These are phyloP conservation scores for Annona cherimola DNA, from an alignment of 164 flowering plant species.

Conservation along the genomic window DNA sequence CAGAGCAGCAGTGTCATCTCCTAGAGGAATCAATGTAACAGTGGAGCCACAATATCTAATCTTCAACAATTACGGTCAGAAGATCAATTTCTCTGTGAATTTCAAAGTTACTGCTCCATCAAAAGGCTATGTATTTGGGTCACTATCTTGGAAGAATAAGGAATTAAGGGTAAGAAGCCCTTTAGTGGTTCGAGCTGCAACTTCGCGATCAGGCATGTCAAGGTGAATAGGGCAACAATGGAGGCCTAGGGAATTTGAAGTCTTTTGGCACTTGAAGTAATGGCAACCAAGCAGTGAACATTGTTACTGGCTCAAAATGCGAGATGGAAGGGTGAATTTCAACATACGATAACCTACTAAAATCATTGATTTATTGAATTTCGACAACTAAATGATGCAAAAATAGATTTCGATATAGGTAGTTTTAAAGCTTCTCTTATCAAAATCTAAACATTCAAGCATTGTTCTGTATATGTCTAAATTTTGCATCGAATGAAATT, in stretches of 20 bases:
- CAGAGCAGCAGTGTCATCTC: slow-evolving; percentile 41
- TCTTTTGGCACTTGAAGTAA: background rate
- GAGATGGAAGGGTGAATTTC: background rate
- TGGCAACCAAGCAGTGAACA: background rate
- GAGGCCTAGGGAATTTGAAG: background rate
- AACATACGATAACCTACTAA: background rate
- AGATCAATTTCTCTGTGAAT: slow-evolving; percentile 50
- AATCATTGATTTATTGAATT: background rate
- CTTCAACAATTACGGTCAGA: slow-evolving; percentile 47
- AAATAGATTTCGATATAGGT: background rate
- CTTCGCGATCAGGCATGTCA: slow-evolving; percentile 15
- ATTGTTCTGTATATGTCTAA: background rate
- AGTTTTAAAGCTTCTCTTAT: background rate
- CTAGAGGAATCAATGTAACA: slow-evolving; percentile 47
- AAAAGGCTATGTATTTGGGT: slow-evolving; percentile 58
- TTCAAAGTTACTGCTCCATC: slow-evolving; percentile 42
- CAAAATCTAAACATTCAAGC: background rate
- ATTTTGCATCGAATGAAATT: background rate
- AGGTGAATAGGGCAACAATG: background rate
- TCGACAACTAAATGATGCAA: background rate
- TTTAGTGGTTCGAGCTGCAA: slow-evolving; percentile 39
- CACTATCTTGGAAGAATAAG: slow-evolving; percentile 49
- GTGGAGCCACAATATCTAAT: slow-evolving; percentile 42
- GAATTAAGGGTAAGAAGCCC: slow-evolving; percentile 47
- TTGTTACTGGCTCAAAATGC: background rate